Conservation (phyloP, 768 basidiomycete genomes). For the Mycena polygramma region DNA sequence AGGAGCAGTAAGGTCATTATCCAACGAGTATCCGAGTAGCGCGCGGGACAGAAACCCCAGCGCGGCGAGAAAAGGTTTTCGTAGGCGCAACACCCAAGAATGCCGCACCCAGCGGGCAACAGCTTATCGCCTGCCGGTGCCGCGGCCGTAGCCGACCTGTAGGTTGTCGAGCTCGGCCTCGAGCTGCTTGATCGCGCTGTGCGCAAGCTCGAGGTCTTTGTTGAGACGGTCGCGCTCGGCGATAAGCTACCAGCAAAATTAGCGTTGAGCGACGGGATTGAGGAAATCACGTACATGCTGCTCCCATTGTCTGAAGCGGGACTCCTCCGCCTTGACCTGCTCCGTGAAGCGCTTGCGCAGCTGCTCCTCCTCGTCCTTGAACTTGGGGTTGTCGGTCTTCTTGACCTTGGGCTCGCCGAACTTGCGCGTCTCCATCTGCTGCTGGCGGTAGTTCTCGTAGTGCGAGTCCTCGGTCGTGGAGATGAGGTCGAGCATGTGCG, state of each 20-base stretch:
- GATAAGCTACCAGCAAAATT: slow-evolving; percentile 76
- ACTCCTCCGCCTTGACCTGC: slow-evolving; percentile 99
- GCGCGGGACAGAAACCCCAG: slow-evolving; percentile 12
- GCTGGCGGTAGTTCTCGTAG: slow-evolving; percentile 97
- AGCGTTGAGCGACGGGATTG: slow-evolving; percentile 34
- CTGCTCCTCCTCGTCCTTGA: slow-evolving; percentile 99
- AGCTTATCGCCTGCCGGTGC: slow-evolving; percentile 73
- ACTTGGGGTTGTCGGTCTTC: slow-evolving; percentile 99
- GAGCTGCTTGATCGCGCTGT: slow-evolving; percentile 91
- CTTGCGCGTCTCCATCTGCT: slow-evolving; percentile 99
- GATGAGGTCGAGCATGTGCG: slow-evolving; percentile 98
- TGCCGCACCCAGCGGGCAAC: background rate
- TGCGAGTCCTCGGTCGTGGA: slow-evolving; percentile 95
- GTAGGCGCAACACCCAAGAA: background rate
- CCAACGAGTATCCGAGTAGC: slow-evolving; percentile 16
- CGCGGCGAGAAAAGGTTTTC: background rate
- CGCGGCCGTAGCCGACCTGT: slow-evolving; percentile 87
- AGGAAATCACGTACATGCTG: slow-evolving; percentile 80
- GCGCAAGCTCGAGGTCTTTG: slow-evolving; percentile 96
- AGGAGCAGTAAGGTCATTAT: slow-evolving; percentile 25
- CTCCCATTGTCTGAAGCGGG: slow-evolving; percentile 99
- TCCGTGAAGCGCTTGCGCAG: slow-evolving; percentile 98
- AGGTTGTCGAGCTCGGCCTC: slow-evolving; percentile 93
- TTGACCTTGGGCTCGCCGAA: slow-evolving; percentile 98
- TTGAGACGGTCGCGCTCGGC: slow-evolving; percentile 98